Base-by-base conservation (phyloP, 2,329 filamentous ascomycete species). In the Colletotrichum abscissum region DNA sequence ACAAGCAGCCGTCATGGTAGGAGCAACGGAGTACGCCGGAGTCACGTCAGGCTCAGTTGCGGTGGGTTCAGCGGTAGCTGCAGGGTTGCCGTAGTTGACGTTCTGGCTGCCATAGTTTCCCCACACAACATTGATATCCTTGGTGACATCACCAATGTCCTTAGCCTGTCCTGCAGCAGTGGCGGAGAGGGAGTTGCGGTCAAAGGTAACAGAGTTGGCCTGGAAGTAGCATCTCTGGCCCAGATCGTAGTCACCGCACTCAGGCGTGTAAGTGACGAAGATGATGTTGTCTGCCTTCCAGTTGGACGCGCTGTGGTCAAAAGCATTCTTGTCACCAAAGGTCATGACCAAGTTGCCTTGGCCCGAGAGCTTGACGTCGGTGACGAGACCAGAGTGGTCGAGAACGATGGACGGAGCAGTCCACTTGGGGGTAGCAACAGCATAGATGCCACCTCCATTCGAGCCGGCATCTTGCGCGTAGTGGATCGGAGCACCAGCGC, bases 151-250 rank as follows among this genome's bases (percentile, higher is more conserved):
- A 6, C 35, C 33, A n/a, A 62, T 62, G 1, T 33, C 33, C 58
- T 62, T 62, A 11, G 33, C 33, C 33, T 33, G 33, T 30, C 33
- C 28, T 16, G n/a, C 35, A 3, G 38, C 33, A 16, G 38, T 42
- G 5, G 19, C 58, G 14, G 28, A 24, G 12, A 62, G 33, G n/a
- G 33, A 42, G n/a, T 38, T 33, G 24, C 33, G 33, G 24, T 62
- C 30, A 33, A 42, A 62, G 30, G 19, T 46, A 11, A 62, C 22
- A n/a, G 14, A 24, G 7, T 38, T 35, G 19, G 58, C 33, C 16
- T 62, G 33, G 33, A 38, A 62, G 35, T 42, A 62, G 57, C 58
- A 42, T 19, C 58, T 16, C 38, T 62, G 58, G 28, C 58, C 58
- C 58, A 22, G 2, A 5, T 62, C 19, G 58, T 30, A 62, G 33